A percentile compares a stretch with the other conserved stretches of the same genome.
phyloP scores from a whole-genome alignment of 495 filamentous ascomycete genomes.

The Penicillium coffeae region DNA sequence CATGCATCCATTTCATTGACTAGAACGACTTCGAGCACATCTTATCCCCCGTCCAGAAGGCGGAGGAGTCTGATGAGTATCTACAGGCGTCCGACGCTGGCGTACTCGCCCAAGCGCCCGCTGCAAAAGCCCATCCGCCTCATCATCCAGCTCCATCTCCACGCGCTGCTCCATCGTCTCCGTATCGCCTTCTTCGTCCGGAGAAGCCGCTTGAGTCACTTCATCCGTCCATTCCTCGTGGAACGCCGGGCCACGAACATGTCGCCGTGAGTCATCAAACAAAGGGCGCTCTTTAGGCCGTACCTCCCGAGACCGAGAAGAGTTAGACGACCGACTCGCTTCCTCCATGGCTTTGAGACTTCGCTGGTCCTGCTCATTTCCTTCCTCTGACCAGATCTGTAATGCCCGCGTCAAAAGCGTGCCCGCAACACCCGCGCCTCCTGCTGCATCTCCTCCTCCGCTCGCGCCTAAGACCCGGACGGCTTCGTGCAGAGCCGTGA shows the following conservation, averaged over 20 bases:
- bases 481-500: constrained; percentile 66
- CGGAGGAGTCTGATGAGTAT: constrained; percentile 25
- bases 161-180: constrained; percentile 30
- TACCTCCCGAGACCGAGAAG: constrained; percentile 22
- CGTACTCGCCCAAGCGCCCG: constrained; percentile 36
- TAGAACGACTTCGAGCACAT: background rate
- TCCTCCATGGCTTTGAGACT: constrained; percentile 15
- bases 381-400: constrained; percentile 58
- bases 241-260: constrained; percentile 18
- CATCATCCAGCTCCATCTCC: constrained; percentile 41
- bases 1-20: background rate
- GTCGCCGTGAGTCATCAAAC: constrained; percentile 22
- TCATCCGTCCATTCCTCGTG: constrained; percentile 38
- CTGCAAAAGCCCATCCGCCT: constrained; percentile 36
- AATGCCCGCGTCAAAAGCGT: constrained; percentile 71
- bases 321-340: constrained; percentile 4
- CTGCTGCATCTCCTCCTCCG: constrained; percentile 56
- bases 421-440: constrained; percentile 65
- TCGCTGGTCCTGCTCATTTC: constrained; percentile 24
- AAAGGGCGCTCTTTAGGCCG: constrained; percentile 24
- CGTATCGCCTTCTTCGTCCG: constrained; percentile 3
- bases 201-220: constrained; percentile 25
- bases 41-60: background rate
- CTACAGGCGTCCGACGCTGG: constrained; percentile 21
- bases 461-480: constrained; percentile 50